A percentile compares a stretch with the other conserved stretches of the same genome.
Conservation (phyloP, 2,329 filamentous ascomycete species). For the Fusarium secorum region DNA sequence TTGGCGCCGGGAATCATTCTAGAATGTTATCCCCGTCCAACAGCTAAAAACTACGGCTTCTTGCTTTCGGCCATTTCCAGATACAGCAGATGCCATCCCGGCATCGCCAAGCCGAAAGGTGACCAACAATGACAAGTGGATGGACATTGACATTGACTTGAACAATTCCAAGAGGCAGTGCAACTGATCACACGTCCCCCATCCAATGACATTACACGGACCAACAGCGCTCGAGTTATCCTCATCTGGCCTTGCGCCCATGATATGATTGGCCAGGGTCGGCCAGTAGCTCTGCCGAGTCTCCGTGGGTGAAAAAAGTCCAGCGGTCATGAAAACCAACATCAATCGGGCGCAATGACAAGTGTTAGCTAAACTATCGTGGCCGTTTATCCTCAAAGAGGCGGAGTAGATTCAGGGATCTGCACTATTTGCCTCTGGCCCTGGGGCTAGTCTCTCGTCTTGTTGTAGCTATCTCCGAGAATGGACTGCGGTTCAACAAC, state of each 20-base stretch:
- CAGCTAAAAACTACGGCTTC: background rate
- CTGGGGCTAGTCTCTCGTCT: background rate
- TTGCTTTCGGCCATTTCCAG: conserved; percentile 20
- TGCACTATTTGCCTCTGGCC: conserved; percentile 4
- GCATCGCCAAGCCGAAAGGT: conserved; percentile 19
- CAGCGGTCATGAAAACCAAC: conserved; percentile 16
- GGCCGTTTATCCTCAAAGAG: conserved; percentile 6
- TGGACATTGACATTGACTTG: background rate
- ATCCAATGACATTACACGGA: conserved; percentile 16
- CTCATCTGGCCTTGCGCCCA: background rate
- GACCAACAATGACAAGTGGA: conserved; percentile 26
- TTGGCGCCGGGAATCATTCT: conserved; percentile 23
- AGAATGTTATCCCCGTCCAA: conserved; percentile 10
- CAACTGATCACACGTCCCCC: conserved; percentile 17
- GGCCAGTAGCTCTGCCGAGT: conserved; percentile 24
- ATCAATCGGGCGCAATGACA: conserved; percentile 15
- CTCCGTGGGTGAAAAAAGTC: conserved; percentile 15
- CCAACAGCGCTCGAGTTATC: background rate
- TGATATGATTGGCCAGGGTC: conserved; percentile 14
- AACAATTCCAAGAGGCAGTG: conserved; percentile 24
- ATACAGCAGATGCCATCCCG: conserved; percentile 19
- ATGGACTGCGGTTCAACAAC: background rate
- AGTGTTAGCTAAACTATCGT: conserved; percentile 12
- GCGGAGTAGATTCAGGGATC: conserved; percentile 14
- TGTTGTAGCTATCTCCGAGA: background rate